Conservation (phyloP, 1,139 yeast species). For the Yamadazyma trypodendri region DNA sequence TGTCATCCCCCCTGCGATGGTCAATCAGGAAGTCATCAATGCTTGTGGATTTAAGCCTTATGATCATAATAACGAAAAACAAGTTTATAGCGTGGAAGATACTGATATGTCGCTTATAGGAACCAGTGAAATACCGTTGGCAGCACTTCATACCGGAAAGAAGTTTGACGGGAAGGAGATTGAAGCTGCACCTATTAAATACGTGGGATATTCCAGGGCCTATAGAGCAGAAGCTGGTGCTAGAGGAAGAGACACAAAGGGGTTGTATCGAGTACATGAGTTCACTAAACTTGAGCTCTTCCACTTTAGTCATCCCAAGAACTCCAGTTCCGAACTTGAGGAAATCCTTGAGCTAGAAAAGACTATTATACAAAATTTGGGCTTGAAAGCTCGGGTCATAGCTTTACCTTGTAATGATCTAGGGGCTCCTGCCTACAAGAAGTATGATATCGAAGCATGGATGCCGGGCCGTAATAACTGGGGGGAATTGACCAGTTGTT, state of each 20-base stretch:
- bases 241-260: constrained; percentile 88
- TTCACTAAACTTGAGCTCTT: constrained; percentile 96
- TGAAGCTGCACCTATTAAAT: constrained; percentile 49
- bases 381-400: constrained; percentile 75
- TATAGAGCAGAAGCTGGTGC: constrained; percentile 98
- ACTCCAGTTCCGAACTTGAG: constrained; percentile 55
- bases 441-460: constrained; percentile 95
- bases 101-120: constrained; percentile 73
- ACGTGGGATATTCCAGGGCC: constrained; percentile 83
- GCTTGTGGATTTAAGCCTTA: constrained; percentile 98
- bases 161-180: constrained; percentile 16
- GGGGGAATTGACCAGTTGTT: constrained; percentile 92
- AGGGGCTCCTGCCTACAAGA: constrained; percentile 91
- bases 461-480: constrained; percentile 95
- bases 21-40: constrained; percentile 67
- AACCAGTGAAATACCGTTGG: constrained; percentile 94
- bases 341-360: constrained; percentile 64
- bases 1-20: constrained; percentile 84
- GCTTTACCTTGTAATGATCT: constrained; percentile 90
- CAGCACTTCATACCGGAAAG: constrained; percentile 55
- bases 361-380: constrained; percentile 61
- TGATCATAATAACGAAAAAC: constrained; percentile 84
- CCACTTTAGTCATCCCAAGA: constrained; percentile 59
- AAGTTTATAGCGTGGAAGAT: constrained; percentile 64
- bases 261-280: constrained; percentile 93